phyloP scores from a whole-genome alignment of 2,329 filamentous ascomycete species.

The Byssochlamys sp. region DNA sequence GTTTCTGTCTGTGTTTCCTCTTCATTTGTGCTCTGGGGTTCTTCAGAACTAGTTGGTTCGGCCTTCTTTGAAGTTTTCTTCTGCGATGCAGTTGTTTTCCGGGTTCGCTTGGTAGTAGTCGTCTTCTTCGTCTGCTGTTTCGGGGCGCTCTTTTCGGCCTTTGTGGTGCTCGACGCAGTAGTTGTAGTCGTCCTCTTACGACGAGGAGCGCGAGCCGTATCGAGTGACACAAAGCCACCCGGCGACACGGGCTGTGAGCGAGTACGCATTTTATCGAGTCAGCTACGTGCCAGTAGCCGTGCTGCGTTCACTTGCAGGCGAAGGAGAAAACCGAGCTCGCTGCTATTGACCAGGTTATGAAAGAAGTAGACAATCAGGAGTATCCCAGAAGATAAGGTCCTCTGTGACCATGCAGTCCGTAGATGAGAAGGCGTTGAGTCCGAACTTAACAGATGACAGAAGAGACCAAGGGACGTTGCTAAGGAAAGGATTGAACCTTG shows the following conservation, averaged over 20 bases:
- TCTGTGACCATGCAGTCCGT: too few relatives aligned
- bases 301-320: not conserved
- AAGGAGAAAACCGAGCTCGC: constrained; percentile 1
- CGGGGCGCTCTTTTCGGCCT: not conserved
- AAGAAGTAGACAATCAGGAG: too few relatives aligned
- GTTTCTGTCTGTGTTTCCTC: not conserved
- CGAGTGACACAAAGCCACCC: constrained; percentile 22
- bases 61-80: not conserved
- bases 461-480: too few relatives aligned
- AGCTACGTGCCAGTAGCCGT: constrained; percentile 1
- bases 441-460: too few relatives aligned
- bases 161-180: not conserved
- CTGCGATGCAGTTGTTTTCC: not conserved
- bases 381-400: too few relatives aligned
- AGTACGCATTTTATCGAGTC: constrained; percentile 24
- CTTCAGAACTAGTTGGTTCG: not conserved
- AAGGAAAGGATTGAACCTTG: too few relatives aligned
- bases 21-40: not conserved
- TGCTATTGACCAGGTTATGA: not conserved
- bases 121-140: not conserved
- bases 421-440: too few relatives aligned
- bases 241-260: constrained; percentile 30
- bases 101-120: not conserved
- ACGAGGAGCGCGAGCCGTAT: constrained; percentile 12
- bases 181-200: constrained; percentile 8